Evolutionary conservation across 2,329 filamentous ascomycete species (phyloP).

Genomic region (Didymella arachidicola): DNA sequence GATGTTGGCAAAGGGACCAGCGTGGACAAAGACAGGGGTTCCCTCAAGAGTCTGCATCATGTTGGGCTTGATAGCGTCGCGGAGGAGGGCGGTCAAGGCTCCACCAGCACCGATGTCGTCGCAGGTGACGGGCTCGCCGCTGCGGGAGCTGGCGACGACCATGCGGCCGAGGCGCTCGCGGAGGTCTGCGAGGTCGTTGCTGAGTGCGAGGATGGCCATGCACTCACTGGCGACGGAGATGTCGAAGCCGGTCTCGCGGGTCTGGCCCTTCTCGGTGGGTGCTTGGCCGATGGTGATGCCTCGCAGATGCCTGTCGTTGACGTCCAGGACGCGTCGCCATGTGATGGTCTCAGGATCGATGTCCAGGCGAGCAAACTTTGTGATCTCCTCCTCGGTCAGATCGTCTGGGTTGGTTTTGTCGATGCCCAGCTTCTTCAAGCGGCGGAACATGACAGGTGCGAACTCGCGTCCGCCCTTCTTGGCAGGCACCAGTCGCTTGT

Average conservation of each 20-base stretch:
- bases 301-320: conserved; percentile 94
- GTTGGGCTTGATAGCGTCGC: conserved; percentile 98
- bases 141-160: conserved; percentile 88
- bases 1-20: conserved; percentile 97
- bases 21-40: conserved; percentile 96
- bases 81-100: conserved; percentile 93
- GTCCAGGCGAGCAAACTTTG: conserved; percentile 87
- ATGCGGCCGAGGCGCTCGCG: conserved; percentile 92
- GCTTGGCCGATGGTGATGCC: conserved; percentile 89
- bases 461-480: conserved; percentile 93
- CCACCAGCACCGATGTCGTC: conserved; percentile 94
- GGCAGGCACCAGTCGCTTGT: conserved; percentile 82
- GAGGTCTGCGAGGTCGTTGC: conserved; percentile 86
- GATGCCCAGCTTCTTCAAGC: conserved; percentile 94
- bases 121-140: conserved; percentile 90
- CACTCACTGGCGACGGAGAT: conserved; percentile 98
- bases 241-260: conserved; percentile 90
- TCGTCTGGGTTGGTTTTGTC: conserved; percentile 93
- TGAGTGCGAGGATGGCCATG: conserved; percentile 96
- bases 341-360: conserved; percentile 98
- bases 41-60: conserved; percentile 98
- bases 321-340: conserved; percentile 94
- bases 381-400: conserved; percentile 87
- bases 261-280: conserved; percentile 87
- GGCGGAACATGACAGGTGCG: conserved; percentile 87